Conservation (phyloP, 129 eudicot species). For the Tanacetum coccineum region DNA sequence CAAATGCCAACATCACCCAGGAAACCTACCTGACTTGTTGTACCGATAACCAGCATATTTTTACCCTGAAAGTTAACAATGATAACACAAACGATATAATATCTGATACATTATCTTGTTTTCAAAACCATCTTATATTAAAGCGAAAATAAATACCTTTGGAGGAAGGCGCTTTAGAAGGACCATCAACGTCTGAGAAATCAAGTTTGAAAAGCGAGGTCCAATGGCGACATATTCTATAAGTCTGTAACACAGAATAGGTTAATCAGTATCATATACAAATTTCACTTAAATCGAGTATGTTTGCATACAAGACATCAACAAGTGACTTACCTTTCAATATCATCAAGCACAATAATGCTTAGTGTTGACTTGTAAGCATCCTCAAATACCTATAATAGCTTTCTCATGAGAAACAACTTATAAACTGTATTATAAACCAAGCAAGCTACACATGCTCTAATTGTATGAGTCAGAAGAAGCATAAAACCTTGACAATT, state of each 20-base stretch:
- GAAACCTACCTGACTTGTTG: conserved; percentile 88
- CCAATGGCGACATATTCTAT: conserved; percentile 95
- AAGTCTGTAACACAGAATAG: conserved; percentile 46
- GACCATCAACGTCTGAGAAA: conserved; percentile 95
- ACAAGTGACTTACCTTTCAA: conserved; percentile 65
- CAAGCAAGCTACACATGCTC: not conserved
- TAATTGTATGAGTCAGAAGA: not conserved
- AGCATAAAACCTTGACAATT: conserved; percentile 73
- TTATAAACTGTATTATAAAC: conserved; percentile 15
- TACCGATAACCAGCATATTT: conserved; percentile 89
- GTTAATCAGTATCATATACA: not conserved
- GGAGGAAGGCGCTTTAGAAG: conserved; percentile 97
- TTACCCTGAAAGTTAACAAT: conserved; percentile 60
- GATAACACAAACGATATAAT: not conserved
- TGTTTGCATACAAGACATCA: conserved; percentile 6
- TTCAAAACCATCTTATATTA: not conserved
- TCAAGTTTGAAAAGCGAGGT: conserved; percentile 96
- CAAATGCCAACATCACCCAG: conserved; percentile 83
- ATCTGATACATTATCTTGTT: not conserved
- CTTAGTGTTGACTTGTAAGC: conserved; percentile 94
- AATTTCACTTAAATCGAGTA: not conserved
- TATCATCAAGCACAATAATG: conserved; percentile 85
- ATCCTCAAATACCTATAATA: conserved; percentile 83
- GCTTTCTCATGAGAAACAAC: conserved; percentile 22
- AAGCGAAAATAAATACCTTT: conserved; percentile 38